These are phyloP conservation scores for Pseudofabraea citricarpa DNA, from an alignment of 2,329 filamentous ascomycete genomes.

Conservation along the genomic window DNA sequence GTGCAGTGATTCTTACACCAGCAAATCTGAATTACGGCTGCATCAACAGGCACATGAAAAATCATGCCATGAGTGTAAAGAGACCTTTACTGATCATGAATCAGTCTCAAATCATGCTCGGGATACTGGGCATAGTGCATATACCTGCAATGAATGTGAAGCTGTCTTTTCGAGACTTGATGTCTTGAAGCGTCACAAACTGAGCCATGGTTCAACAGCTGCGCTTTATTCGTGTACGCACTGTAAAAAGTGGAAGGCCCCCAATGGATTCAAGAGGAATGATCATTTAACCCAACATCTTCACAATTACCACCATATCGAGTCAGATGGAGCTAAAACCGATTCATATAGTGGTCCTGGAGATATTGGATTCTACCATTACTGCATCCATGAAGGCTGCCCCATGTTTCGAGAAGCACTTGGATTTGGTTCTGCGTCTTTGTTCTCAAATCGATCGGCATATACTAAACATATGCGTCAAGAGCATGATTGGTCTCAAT, in stretches of 20 bases:
- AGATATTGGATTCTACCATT: neutral
- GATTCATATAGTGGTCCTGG: neutral
- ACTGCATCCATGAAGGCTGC: neutral
- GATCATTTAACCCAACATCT: constrained; percentile 32
- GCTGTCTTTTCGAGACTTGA: constrained; percentile 17
- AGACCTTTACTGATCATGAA: neutral
- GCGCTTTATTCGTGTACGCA: constrained; percentile 21
- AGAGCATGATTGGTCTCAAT: constrained; percentile 26
- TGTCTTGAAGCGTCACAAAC: constrained; percentile 17
- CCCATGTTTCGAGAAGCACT: neutral
- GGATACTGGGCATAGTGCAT: neutral
- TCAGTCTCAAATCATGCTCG: neutral
- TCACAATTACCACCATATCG: constrained; percentile 27
- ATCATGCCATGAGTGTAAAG: neutral
- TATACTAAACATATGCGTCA: constrained; percentile 29
- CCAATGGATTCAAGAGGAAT: constrained; percentile 26
- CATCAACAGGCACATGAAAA: no score
- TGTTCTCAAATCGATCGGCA: constrained; percentile 10
- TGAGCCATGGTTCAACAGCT: neutral
- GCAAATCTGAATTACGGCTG: no score
- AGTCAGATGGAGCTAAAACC: neutral
- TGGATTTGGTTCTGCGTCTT: neutral
- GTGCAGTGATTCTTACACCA: no score
- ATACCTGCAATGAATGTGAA: constrained; percentile 13
- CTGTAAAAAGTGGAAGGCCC: constrained; percentile 26